Evolutionary conservation across 2,329 filamentous ascomycete genomes (phyloP).

Genomic region (Aspergillus latus): DNA sequence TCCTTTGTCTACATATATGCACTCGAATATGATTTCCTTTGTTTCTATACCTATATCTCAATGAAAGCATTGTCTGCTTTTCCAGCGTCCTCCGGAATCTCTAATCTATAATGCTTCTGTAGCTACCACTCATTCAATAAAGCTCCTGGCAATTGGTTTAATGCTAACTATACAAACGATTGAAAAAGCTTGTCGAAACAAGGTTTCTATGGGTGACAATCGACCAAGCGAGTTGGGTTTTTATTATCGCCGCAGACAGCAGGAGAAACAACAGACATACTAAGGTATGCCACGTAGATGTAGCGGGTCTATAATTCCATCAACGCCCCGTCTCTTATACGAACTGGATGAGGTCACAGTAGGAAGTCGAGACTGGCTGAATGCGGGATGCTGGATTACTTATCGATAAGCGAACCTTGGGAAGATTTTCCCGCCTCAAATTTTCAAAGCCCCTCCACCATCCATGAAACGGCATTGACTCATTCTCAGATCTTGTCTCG

Average conservation of each 20-base stretch:
- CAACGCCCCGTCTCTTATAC: neutral
- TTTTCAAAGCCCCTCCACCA: constrained; percentile 24
- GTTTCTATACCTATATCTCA: constrained; percentile 2
- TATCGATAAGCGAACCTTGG: constrained; percentile 39
- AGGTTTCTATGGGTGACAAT: too few species aligned
- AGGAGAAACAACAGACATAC: too few species aligned
- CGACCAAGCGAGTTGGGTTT: too few species aligned
- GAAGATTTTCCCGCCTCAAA: constrained; percentile 28
- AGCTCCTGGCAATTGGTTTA: too few species aligned
- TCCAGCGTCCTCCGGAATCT: too few species aligned
- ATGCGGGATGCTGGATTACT: constrained; percentile 28
- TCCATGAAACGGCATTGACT: constrained; percentile 10
- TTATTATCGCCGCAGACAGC: too few species aligned
- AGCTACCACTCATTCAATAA: too few species aligned
- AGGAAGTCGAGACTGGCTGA: constrained; percentile 20
- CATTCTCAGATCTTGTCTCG: constrained; percentile 4
- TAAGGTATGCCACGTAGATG: too few species aligned
- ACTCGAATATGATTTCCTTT: constrained; percentile 38
- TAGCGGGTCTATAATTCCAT: neutral
- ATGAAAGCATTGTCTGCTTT: neutral
- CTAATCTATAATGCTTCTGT: too few species aligned
- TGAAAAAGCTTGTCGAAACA: too few species aligned
- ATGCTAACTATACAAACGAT: too few species aligned
- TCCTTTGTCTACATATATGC: constrained; percentile 27
- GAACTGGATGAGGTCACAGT: constrained; percentile 6